A percentile compares a stretch with the other conserved stretches of the same genome.
phyloP scores from a whole-genome alignment of 257 asterid species.

The Nicotiana sylvestris region DNA sequence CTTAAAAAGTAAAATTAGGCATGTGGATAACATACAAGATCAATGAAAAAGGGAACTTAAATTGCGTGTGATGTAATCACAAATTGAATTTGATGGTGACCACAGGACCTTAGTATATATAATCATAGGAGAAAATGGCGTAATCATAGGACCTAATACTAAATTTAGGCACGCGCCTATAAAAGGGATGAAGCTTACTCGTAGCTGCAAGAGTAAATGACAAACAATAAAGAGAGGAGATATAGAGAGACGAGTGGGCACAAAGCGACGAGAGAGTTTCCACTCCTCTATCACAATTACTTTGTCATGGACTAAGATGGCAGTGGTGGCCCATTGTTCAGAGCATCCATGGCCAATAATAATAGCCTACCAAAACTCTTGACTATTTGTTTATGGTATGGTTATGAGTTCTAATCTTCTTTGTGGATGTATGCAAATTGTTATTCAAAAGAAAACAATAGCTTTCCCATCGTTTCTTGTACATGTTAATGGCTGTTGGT shows the following conservation, averaged over 20 bases:
- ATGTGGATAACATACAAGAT: too few species aligned
- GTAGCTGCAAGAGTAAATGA: neutral
- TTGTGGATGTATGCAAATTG: neutral
- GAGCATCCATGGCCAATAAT: neutral
- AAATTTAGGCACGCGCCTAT: too few species aligned
- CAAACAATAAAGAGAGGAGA: neutral
- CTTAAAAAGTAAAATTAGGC: too few species aligned
- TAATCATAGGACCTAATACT: too few species aligned
- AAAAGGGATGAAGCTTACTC: too few species aligned
- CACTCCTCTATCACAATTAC: neutral
- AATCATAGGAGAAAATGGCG: too few species aligned
- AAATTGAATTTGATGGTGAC: too few species aligned
- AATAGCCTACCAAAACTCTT: neutral
- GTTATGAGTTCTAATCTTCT: neutral
- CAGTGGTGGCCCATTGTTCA: neutral
- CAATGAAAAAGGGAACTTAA: too few species aligned
- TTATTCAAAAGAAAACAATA: neutral
- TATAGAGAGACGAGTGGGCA: neutral
- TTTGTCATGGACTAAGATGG: neutral
- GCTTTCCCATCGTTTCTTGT: neutral
- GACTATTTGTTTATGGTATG: neutral
- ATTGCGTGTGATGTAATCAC: too few species aligned
- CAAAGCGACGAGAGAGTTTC: neutral
- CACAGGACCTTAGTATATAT: too few species aligned
- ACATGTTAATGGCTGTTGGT: constrained; percentile 28